Conservation (phyloP, 2,329 filamentous ascomycete species). For the Pseudogymnoascus sp. region DNA sequence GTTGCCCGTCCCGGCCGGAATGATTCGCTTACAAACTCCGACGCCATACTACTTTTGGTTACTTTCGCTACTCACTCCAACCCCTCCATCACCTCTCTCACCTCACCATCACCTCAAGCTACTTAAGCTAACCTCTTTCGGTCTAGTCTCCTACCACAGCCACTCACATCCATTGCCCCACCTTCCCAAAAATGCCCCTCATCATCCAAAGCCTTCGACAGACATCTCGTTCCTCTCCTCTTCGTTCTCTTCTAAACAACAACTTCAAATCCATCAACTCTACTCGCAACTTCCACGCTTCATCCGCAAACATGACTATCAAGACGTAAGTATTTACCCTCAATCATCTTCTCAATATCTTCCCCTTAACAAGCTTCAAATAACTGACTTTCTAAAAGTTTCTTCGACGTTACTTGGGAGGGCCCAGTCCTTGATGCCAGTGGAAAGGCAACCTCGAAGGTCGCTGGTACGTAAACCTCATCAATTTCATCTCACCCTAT, state of each 20-base stretch:
- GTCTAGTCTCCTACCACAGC: slow-evolving; percentile 20
- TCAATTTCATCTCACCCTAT: slow-evolving; percentile 15
- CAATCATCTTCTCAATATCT: slow-evolving; percentile 13
- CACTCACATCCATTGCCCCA: slow-evolving; percentile 33
- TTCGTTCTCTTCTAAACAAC: slow-evolving; percentile 29
- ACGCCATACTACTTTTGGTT: no score
- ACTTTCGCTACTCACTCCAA: not conserved
- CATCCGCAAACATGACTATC: slow-evolving; percentile 66
- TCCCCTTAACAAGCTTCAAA: slow-evolving; percentile 12
- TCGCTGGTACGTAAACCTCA: slow-evolving; percentile 48
- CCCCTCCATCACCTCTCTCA: slow-evolving; percentile 14
- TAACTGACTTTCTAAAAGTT: slow-evolving; percentile 37
- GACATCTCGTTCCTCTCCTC: slow-evolving; percentile 28
- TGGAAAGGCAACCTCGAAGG: slow-evolving; percentile 43
- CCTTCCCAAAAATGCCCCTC: slow-evolving; percentile 30
- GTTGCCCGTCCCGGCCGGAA: not conserved
- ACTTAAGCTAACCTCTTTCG: slow-evolving; percentile 27
- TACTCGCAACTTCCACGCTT: slow-evolving; percentile 49
- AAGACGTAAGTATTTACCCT: slow-evolving; percentile 51
- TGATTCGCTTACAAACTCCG: not conserved
- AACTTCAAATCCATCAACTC: slow-evolving; percentile 31
- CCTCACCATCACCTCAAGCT: slow-evolving; percentile 24
- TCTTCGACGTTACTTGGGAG: slow-evolving; percentile 66
- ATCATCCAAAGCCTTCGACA: slow-evolving; percentile 25
- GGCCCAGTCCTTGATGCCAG: slow-evolving; percentile 61